phyloP scores from a whole-genome alignment of 192 early-diverging fungal species.

The Funneliformis geosporum region DNA sequence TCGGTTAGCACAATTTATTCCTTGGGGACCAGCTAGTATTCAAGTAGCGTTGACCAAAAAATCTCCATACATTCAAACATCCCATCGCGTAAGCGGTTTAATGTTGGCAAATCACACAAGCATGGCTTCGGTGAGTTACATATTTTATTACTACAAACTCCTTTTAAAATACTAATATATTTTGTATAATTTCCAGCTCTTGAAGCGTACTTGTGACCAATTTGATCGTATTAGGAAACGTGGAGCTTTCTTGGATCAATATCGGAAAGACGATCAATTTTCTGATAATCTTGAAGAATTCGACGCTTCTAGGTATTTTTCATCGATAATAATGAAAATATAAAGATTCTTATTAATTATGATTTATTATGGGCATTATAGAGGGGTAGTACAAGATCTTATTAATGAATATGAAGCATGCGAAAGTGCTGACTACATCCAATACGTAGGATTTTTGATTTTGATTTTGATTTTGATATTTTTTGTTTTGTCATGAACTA shows the following conservation, averaged over 20 bases:
- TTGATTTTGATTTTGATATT: neutral
- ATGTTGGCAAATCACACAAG: constrained; percentile 99
- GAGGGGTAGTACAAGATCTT: constrained; percentile 87
- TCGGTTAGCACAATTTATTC: constrained; percentile 93
- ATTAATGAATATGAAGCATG: constrained; percentile 95
- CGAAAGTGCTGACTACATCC: constrained; percentile 86
- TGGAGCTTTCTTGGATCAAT: constrained; percentile 95
- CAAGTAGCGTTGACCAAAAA: constrained; percentile 95
- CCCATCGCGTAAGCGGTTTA: constrained; percentile 92
- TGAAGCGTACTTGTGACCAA: constrained; percentile 89
- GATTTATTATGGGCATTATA: constrained; percentile 24
- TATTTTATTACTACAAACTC: constrained; percentile 22
- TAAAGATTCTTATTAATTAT: constrained; percentile 11
- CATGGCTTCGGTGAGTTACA: constrained; percentile 68
- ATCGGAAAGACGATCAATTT: constrained; percentile 81
- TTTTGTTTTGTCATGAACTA: neutral
- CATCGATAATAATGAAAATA: neutral
- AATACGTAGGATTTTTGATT: constrained; percentile 48
- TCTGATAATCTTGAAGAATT: constrained; percentile 88
- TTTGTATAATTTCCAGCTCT: constrained; percentile 60
- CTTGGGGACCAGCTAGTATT: constrained; percentile 99
- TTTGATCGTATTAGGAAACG: constrained; percentile 92
- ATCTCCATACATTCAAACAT: constrained; percentile 89
- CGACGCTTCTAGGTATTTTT: constrained; percentile 68
- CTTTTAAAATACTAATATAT: constrained; percentile 29